Evolutionary conservation across 176 grass and related monocot species (phyloP).

Genomic region (Phragmites australis): DNA sequence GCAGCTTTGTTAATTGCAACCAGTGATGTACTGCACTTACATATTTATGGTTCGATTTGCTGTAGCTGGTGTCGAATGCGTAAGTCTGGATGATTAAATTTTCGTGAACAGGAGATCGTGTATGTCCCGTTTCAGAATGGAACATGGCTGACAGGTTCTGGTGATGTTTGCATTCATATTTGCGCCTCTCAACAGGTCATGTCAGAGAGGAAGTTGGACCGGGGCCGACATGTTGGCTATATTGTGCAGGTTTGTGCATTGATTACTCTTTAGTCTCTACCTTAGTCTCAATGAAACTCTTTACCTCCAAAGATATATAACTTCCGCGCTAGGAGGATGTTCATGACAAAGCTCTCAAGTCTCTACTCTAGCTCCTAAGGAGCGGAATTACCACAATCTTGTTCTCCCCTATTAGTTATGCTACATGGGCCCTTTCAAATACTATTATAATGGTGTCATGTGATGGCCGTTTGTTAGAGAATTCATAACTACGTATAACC

Average conservation of each 20-base stretch:
- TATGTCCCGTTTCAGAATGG: not conserved
- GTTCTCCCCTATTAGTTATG: not conserved
- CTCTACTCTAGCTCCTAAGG: not conserved
- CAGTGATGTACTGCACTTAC: conserved; percentile 5
- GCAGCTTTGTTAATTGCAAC: conserved; percentile 35
- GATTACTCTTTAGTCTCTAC: not conserved
- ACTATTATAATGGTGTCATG: not conserved
- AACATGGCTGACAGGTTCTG: conserved; percentile 9
- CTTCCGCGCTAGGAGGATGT: not conserved
- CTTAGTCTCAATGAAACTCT: not conserved
- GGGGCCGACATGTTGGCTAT: not conserved
- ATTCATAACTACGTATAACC: not conserved
- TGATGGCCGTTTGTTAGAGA: not conserved
- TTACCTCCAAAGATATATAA: not conserved
- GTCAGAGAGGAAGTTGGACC: not conserved
- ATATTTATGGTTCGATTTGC: not conserved
- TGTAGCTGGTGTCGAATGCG: not conserved
- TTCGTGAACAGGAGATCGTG: conserved; percentile 11
- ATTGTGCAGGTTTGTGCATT: not conserved
- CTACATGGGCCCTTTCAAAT: not conserved
- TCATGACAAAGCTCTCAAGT: not conserved
- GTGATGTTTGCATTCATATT: not conserved
- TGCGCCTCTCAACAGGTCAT: not conserved
- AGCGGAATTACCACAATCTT: not conserved
- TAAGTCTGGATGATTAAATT: not conserved